These are phyloP conservation scores for Metarhizium sp. DNA, from an alignment of 2,329 filamentous ascomycete species.

Conservation along the genomic window DNA sequence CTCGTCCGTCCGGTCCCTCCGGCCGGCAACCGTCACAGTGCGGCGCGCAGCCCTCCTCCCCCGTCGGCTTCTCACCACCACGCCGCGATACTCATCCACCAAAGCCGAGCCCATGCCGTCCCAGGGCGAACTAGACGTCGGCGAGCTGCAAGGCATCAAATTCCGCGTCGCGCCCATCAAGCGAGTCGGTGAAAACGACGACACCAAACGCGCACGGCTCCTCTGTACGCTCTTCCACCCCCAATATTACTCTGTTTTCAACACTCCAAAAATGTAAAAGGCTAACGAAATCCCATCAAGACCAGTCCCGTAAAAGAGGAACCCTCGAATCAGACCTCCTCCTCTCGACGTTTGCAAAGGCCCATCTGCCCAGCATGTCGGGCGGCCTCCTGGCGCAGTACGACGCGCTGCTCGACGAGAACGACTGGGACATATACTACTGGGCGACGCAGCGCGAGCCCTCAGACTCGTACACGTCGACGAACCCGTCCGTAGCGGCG, in stretches of 20 bases:
- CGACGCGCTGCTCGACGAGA: slow-evolving; percentile 92
- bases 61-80: neutral
- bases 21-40: slow-evolving; percentile 8
- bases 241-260: too few relatives aligned
- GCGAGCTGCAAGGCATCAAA: slow-evolving; percentile 76
- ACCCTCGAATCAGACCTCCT: slow-evolving; percentile 94
- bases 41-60: neutral
- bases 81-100: neutral
- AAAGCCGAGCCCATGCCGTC: slow-evolving; percentile 2
- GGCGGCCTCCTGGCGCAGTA: slow-evolving; percentile 68
- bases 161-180: slow-evolving; percentile 89
- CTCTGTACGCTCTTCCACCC: slow-evolving; percentile 40
- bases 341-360: slow-evolving; percentile 87
- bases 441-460: slow-evolving; percentile 82
- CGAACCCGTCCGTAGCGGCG: slow-evolving; percentile 20
- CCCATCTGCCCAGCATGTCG: slow-evolving; percentile 66
- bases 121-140: slow-evolving; percentile 64
- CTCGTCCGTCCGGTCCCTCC: slow-evolving; percentile 7
- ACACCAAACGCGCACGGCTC: slow-evolving; percentile 82
- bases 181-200: slow-evolving; percentile 70
- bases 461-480: slow-evolving; percentile 35
- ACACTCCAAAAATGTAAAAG: neutral
- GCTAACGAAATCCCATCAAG: slow-evolving; percentile 32
- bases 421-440: slow-evolving; percentile 99
- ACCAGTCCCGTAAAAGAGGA: slow-evolving; percentile 93